Evolutionary conservation across 1,284 basidiomycete genomes (phyloP), one percentile per base, ranked within the genome.

Genomic region (Termitomyces sp.): DNA sequence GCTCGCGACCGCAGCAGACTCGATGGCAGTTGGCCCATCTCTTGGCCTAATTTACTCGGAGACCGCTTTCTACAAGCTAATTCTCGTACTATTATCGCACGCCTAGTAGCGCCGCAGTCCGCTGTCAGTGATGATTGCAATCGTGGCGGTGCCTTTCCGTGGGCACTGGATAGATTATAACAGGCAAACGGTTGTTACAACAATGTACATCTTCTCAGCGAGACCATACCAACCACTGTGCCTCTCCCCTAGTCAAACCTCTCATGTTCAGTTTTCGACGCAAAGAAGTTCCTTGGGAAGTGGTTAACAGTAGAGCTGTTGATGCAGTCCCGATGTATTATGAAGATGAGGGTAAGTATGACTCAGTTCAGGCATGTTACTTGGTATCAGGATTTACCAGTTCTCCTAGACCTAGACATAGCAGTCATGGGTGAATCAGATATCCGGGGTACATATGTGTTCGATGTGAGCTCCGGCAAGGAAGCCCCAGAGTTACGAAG

Each of bases 281-380:
- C 48, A 73, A 72, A 57, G 77, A 84, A 60, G 67, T 69, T 9
- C 78, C 84, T 37, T 91, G 88, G 88, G 88, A 91, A 68, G 86
- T 90, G 38, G 83, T 88, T 21, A 81, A 81, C 54, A 80, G 74
- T 62, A 79, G 77, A 60, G 67, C 70, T 19, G 79, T 91, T 42
- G 77, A 83, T 40, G 81, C 86, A 26, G 77, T 88, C 10, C 73
- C 78, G 14, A 79, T 78, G 65, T 85, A 80, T 65, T 79, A 80
- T 59, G 80, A 81, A 37, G 77, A 83, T 53, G 82, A 86, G 64
- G 81, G 81, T 82, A 55, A 81, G 81, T 82, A 55, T 44, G 75
- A 48, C 11, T 11, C 38, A 50, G 26, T 34, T 49, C 26, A 26
- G 18, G 18, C n/a, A 50, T 49, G 31, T 45, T 56, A 34, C 7